Conservation (phyloP, 1,284 basidiomycete genomes). For the Rhodotorula sp. region DNA sequence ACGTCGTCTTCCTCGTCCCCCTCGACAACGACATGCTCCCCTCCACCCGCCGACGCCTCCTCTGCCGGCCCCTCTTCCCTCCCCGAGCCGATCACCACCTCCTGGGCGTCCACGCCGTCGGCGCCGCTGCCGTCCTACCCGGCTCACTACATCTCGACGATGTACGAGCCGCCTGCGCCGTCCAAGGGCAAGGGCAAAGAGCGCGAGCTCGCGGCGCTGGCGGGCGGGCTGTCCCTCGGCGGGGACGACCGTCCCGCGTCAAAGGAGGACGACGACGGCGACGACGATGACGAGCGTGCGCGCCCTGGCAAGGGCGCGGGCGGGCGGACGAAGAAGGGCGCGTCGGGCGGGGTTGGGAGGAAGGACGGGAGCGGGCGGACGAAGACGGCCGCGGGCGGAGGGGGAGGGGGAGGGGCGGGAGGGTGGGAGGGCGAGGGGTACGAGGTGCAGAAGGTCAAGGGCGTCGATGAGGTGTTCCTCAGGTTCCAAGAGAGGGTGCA, state of each 20-base stretch:
- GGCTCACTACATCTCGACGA: conserved; percentile 42
- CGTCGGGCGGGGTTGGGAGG: background rate
- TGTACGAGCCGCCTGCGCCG: conserved; percentile 36
- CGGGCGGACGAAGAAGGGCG: conserved; percentile 31
- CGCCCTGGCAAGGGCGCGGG: conserved; percentile 28
- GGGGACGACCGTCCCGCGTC: background rate
- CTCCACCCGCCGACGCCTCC: background rate
- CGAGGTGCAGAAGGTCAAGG: conserved; percentile 65
- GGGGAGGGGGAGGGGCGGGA: background rate
- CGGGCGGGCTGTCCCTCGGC: background rate
- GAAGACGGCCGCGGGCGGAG: background rate
- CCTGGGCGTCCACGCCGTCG: conserved; percentile 4
- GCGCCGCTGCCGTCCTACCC: conserved; percentile 21
- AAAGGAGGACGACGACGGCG: conserved; percentile 20
- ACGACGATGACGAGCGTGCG: conserved; percentile 3
- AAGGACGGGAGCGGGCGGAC: background rate
- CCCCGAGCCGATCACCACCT: background rate
- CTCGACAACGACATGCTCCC: background rate
- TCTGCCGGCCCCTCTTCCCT: background rate
- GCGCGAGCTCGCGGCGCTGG: conserved; percentile 23
- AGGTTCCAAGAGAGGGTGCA: conserved; percentile 70
- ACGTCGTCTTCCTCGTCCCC: background rate
- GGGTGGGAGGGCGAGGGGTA: conserved; percentile 69
- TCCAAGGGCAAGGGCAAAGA: conserved; percentile 14
- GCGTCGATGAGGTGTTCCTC: conserved; percentile 74